phyloP scores from a whole-genome alignment of 306 rosid species.

The Quercus variabilis region DNA sequence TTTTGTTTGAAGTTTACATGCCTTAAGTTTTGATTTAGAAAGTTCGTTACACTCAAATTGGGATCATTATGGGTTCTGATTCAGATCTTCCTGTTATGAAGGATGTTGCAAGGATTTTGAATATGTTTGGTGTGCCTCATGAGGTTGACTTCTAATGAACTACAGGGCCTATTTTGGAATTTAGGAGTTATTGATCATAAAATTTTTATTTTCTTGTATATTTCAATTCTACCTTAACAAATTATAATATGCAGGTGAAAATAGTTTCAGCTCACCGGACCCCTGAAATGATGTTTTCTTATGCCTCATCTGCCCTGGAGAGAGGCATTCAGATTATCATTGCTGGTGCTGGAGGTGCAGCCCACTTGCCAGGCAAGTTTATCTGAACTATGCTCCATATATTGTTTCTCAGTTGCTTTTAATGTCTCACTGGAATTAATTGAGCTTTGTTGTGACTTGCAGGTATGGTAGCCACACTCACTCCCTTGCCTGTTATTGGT shows the following conservation, averaged over 20 bases:
- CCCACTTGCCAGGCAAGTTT: slow-evolving; percentile 80
- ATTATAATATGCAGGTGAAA: slow-evolving; percentile 50
- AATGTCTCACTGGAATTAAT: slow-evolving; percentile 10
- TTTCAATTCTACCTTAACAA: neutral
- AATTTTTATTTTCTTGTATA: neutral
- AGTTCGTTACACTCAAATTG: slow-evolving; percentile 21
- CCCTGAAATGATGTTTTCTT: slow-evolving; percentile 72
- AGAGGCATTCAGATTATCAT: slow-evolving; percentile 81
- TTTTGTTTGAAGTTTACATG: neutral
- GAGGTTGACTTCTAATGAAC: slow-evolving; percentile 45
- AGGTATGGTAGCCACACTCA: slow-evolving; percentile 95
- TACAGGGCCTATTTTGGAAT: neutral
- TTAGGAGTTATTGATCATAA: neutral
- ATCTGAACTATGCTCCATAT: slow-evolving; percentile 1
- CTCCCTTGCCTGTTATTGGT: slow-evolving; percentile 76
- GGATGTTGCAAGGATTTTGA: slow-evolving; percentile 75
- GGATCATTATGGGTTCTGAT: slow-evolving; percentile 94
- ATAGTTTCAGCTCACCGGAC: slow-evolving; percentile 94
- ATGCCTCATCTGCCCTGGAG: slow-evolving; percentile 61
- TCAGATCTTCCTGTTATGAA: slow-evolving; percentile 95
- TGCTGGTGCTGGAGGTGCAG: slow-evolving; percentile 97
- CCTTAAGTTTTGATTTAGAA: neutral
- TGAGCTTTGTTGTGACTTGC: slow-evolving; percentile 15
- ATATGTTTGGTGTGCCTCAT: slow-evolving; percentile 62
- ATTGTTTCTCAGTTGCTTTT: neutral